Evolutionary conservation across 1,284 basidiomycete genomes (phyloP), one percentile per base, ranked within the genome.

Genomic region (Ganoderma meredithae): DNA sequence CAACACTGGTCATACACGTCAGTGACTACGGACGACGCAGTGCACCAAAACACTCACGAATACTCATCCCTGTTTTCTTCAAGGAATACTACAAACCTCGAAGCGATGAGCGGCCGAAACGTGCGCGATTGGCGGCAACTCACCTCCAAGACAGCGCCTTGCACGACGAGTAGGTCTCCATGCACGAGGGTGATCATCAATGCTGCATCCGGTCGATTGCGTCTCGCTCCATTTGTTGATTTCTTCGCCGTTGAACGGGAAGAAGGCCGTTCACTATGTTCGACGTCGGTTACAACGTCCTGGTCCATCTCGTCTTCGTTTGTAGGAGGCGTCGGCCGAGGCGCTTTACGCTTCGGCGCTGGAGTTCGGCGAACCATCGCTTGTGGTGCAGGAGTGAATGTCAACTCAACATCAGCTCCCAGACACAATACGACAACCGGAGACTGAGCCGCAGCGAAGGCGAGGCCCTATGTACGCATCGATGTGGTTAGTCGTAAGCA

Each of bases 121-220:
- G 4, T 5, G 27, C 6, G 3, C 22, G 36, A 31, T 13, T 4
- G 5, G 5, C 22, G 40, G 0, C 17, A 39, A 63, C 62, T 27
- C 3, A 68, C 63, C 53, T 65, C 63, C 15, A 61, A 65, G 36
- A 13, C 52, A 27, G 52, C 59, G n/a, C 52, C 64, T 55, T 58
- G 41, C 10, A 52, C 31, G 43, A 88, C 73, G 7, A 87, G 71
- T 64, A 84, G 77, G 74, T 90, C 88, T 0, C 88, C 88, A 71
- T 90, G 89, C 27, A 89, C 82, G 63, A 90, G 79, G 13, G 83
- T 85, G 33, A 88, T 69, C 25, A 81, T 78, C 31, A 85, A 74
- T 39, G 72, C 66, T 43, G 79, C 73, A 8, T 66, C 67, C 69
- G 15, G 12, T 15, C 62, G 39, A 22, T 22, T 56, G 25, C 41